Evolutionary conservation across 2,329 filamentous ascomycete species (phyloP), one percentile per base, ranked within the genome.

Genomic region (Arachnomyces sp.): DNA sequence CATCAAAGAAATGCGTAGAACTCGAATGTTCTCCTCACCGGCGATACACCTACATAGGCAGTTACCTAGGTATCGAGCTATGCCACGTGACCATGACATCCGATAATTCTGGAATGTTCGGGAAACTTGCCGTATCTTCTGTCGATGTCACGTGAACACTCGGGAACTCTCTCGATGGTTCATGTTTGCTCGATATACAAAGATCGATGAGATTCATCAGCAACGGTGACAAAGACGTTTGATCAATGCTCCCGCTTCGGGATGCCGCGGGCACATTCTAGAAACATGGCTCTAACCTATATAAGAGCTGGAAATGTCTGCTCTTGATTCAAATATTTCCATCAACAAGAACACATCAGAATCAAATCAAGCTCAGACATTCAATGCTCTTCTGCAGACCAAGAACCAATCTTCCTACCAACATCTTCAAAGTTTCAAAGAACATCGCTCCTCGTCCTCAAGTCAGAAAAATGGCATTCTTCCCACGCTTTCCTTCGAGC

Each of bases 381-480:
- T 43, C 15, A 40, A 38, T 39, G 36, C 44, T 28, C 21, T 50
- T 44, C 8, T 45, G 41, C 34, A 37, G 2, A 36, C 25, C 12
- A 39, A 36, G 44, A 41, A 44, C 30, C 21, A 25, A 5, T 5
- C 21, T 25, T 25, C 21, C 21, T 5, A 25, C 21, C 5, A 25
- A 25, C 21, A 25, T 25, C 21, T 25, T 25, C 21, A 25, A 25
- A 25, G 9, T 25, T 9, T 25, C 21, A 25, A 25, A 46, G 47
- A 42, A 34, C 39, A 37, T 33, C 44, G 42, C 34, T 35, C 17
- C 33, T 40, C 32, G 37, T 39, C 35, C 31, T 45, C 34, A 36
- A 46, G 44, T 50, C 40, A 48, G 44, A 49, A 61, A 47, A 36
- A 68, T 69, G 65, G 53, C 62, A 38, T 61, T 66, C 54, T 57